These are phyloP conservation scores for Alternaria longipes DNA, from an alignment of 2,329 filamentous ascomycete genomes.

Conservation along the genomic window DNA sequence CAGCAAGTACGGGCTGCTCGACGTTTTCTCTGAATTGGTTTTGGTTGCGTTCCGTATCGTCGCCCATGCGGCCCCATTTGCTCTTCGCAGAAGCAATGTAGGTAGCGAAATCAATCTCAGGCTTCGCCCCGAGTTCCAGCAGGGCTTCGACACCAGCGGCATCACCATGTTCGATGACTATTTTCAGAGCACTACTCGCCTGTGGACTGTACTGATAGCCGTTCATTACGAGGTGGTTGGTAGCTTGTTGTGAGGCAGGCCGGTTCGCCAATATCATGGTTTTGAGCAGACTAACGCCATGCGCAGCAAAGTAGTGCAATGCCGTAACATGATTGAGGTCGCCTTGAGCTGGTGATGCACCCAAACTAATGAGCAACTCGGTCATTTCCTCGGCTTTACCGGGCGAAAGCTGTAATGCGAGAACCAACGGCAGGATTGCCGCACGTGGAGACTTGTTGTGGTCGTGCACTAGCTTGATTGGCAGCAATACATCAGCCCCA, in stretches of 20 bases:
- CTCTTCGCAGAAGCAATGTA: slow-evolving; percentile 68
- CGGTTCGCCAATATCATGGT: slow-evolving; percentile 69
- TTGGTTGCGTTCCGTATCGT: slow-evolving; percentile 58
- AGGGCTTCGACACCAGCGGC: slow-evolving; percentile 49
- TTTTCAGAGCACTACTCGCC: slow-evolving; percentile 63
- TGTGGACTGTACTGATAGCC: slow-evolving; percentile 45
- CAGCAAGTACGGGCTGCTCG: slow-evolving; percentile 73
- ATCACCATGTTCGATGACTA: slow-evolving; percentile 54
- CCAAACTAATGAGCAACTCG: slow-evolving; percentile 70
- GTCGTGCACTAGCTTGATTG: slow-evolving; percentile 70
- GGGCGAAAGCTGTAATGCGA: slow-evolving; percentile 71
- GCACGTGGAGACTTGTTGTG: slow-evolving; percentile 60
- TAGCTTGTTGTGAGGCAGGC: slow-evolving; percentile 67
- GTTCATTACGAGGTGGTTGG: slow-evolving; percentile 69
- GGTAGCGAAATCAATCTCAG: slow-evolving; percentile 60
- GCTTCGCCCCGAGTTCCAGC: slow-evolving; percentile 68
- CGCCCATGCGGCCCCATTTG: slow-evolving; percentile 48
- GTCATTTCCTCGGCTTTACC: slow-evolving; percentile 73
- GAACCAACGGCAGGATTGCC: slow-evolving; percentile 73
- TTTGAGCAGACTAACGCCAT: slow-evolving; percentile 20
- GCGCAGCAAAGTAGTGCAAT: slow-evolving; percentile 60
- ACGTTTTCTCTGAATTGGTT: slow-evolving; percentile 58
- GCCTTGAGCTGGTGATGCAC: slow-evolving; percentile 77
- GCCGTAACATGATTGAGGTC: slow-evolving; percentile 71
- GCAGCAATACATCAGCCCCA: slow-evolving; percentile 78